Evolutionary conservation across 768 basidiomycete species (phyloP).

Genomic region (Stropharia rugosoannulata): DNA sequence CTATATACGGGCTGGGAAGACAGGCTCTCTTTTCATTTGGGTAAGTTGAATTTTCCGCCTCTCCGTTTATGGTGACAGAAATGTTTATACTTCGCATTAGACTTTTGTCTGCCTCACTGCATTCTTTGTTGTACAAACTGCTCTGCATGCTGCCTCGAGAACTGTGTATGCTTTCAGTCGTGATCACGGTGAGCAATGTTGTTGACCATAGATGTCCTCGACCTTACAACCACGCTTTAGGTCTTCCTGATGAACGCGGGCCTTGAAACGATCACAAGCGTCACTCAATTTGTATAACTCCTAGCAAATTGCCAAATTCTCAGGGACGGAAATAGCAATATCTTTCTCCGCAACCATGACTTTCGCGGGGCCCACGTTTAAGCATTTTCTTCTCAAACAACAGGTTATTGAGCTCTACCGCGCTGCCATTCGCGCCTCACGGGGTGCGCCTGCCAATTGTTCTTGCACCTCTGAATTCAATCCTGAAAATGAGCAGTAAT

Average conservation of each 20-base stretch:
- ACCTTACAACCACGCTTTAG: constrained; percentile 23
- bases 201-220: background rate
- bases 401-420: constrained; percentile 64
- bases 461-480: background rate
- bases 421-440: constrained; percentile 64
- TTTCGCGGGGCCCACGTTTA: constrained; percentile 46
- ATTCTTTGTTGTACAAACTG: constrained; percentile 81
- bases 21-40: constrained; percentile 79
- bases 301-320: constrained; percentile 6
- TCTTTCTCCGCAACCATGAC: constrained; percentile 16
- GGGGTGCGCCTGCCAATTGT: constrained; percentile 40
- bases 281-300: constrained; percentile 23
- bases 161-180: constrained; percentile 85
- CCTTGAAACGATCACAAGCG: constrained; percentile 38
- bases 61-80: background rate
- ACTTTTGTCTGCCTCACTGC: constrained; percentile 81
- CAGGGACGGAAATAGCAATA: constrained; percentile 6
- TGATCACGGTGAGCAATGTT: constrained; percentile 51
- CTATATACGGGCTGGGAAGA: constrained; percentile 70
- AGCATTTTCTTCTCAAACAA: constrained; percentile 73
- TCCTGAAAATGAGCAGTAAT: constrained; percentile 44
- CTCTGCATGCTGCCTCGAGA: constrained; percentile 80
- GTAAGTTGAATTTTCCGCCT: constrained; percentile 37
- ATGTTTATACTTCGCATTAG: constrained; percentile 26
- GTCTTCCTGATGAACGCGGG: constrained; percentile 68